These are phyloP conservation scores for Alternaria infectoria DNA, from an alignment of 2,329 filamentous ascomycete genomes.

Conservation along the genomic window DNA sequence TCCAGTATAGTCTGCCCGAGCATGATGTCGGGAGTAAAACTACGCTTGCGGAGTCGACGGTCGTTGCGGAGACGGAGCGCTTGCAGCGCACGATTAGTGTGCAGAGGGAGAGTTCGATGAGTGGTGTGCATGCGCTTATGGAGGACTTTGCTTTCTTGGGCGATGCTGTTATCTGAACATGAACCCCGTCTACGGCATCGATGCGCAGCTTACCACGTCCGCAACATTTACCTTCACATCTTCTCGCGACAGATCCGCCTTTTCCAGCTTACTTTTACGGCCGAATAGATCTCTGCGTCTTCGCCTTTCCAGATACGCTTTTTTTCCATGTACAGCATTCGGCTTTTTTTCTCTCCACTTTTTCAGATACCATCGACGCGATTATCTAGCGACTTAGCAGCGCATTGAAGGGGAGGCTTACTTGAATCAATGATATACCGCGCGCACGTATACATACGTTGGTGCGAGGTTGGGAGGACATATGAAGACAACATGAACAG, in stretches of 20 bases:
- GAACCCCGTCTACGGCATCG: background rate
- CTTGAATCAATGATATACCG: background rate
- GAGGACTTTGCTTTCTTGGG: slow-evolving; percentile 44
- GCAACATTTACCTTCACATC: background rate
- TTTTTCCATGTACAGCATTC: slow-evolving; percentile 2
- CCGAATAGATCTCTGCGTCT: background rate
- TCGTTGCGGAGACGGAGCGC: background rate
- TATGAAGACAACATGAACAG: background rate
- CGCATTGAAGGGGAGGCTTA: background rate
- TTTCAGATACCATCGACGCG: background rate
- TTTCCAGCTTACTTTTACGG: background rate
- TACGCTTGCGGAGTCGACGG: slow-evolving; percentile 32
- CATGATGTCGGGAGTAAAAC: slow-evolving; percentile 33
- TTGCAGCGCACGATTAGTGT: slow-evolving; percentile 13
- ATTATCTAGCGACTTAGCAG: background rate
- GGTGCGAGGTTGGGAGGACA: background rate
- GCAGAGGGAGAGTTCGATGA: slow-evolving; percentile 29
- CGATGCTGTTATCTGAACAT: slow-evolving; percentile 32
- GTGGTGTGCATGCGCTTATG: slow-evolving; percentile 34
- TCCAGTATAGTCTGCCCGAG: slow-evolving; percentile 44
- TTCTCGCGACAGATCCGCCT: background rate
- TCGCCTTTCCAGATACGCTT: background rate
- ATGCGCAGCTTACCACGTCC: background rate
- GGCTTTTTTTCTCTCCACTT: background rate
- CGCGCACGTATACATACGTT: background rate